Evolutionary conservation across 2,329 filamentous ascomycete genomes (phyloP).

Genomic region (Hirsutella minnesotensis): DNA sequence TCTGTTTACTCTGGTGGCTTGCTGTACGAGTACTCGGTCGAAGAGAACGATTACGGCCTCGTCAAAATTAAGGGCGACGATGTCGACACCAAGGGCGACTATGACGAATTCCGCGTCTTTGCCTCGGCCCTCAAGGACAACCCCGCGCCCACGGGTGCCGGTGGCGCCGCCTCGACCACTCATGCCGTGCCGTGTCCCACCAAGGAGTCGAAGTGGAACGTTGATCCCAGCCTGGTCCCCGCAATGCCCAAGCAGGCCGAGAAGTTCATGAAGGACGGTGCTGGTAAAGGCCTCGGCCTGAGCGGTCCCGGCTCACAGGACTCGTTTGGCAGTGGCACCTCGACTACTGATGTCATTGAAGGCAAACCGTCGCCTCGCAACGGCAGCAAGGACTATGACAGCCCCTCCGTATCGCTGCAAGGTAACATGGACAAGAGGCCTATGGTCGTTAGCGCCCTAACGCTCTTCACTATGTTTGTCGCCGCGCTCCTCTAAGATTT

Average conservation of each 20-base stretch:
- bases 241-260: neutral
- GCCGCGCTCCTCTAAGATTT: too few relatives aligned
- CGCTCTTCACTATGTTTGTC: too few relatives aligned
- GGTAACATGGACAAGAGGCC: too few relatives aligned
- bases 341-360: neutral
- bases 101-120: neutral
- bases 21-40: neutral
- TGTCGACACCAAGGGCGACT: neutral
- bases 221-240: neutral
- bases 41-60: neutral
- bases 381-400: neutral
- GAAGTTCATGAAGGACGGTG: neutral
- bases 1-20: neutral
- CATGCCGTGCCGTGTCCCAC: neutral
- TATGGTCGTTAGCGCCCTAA: too few relatives aligned
- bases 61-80: neutral
- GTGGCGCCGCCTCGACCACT: neutral
- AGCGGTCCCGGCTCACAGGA: neutral
- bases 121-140: neutral
- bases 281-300: neutral
- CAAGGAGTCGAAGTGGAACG: neutral
- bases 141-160: neutral
- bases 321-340: neutral
- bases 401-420: too few relatives aligned
- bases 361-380: neutral